These are phyloP conservation scores for Rheum nobile DNA, from an alignment of 148 eudicot genomes.

Conservation along the genomic window DNA sequence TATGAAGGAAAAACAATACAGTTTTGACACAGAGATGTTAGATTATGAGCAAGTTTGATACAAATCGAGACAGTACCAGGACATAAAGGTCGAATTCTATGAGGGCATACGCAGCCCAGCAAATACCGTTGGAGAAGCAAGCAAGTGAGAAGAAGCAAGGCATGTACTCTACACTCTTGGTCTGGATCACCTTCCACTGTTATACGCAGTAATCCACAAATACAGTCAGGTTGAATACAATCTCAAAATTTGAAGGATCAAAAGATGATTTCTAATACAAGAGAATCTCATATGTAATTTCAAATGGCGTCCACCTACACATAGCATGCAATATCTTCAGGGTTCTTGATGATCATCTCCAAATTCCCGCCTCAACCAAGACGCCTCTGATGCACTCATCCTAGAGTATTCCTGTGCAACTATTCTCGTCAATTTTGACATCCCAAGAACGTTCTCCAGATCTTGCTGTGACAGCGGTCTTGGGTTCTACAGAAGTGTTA, in stretches of 20 bases:
- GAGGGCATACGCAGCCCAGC: slow-evolving; percentile 8
- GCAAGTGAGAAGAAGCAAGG: slow-evolving; percentile 5
- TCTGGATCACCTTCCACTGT: slow-evolving; percentile 17
- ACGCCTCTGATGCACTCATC: slow-evolving; percentile 28
- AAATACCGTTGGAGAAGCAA: background rate
- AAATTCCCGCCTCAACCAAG: slow-evolving; percentile 32
- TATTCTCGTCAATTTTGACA: slow-evolving; percentile 42
- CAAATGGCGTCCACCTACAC: too few relatives aligned
- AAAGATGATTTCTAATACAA: background rate
- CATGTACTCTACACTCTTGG: slow-evolving; percentile 14
- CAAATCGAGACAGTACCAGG: background rate
- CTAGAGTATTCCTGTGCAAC: slow-evolving; percentile 76
- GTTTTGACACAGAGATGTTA: background rate
- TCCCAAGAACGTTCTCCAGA: slow-evolving; percentile 49
- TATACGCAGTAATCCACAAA: background rate
- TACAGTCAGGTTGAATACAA: background rate
- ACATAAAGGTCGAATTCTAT: slow-evolving; percentile 7
- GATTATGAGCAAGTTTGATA: background rate
- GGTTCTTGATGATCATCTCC: slow-evolving; percentile 32
- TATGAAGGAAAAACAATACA: background rate
- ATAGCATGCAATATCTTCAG: background rate
- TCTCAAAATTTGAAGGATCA: background rate
- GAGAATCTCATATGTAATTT: background rate
- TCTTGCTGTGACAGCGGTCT: slow-evolving; percentile 63
- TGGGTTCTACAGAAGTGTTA: too few relatives aligned